Evolutionary conservation across 176 grass and related monocot species (phyloP), one percentile per base, ranked within the genome.

Genomic region (Coix lacrymajobi): DNA sequence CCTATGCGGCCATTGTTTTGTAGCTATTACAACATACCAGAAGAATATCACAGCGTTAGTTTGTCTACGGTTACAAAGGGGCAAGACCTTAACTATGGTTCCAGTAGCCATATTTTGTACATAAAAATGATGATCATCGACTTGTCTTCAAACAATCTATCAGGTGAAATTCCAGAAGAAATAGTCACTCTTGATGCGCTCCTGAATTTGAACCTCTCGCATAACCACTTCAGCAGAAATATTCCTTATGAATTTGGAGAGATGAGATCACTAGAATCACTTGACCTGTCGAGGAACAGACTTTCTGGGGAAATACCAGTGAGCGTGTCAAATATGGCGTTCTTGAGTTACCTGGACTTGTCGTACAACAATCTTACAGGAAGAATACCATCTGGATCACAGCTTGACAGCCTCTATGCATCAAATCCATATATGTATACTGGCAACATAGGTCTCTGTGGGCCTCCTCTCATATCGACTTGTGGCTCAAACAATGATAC

Each of bases 341-440:
- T 6, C 20, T 44, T 92, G 20, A 63, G 68, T 41, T 13, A 30
- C 14, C 52, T 92, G 36, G 81, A 92, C 3, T 25, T 92, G 7
- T 91, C 89, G 0, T 78, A 85, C 14, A 91, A 91, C 19, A 85
- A 88, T 34, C 66, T 88, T 2, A 49, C 72, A 3, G 85, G 86
- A 69, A 83, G 4, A 38, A 83, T 92, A 14, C 86, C 82, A 22
- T 41, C 44, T 1, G 78, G 86, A 33, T 5, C 54, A 1, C 90
- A 92, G 41, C 41, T 92, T 1, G 74, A 85, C 22, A 85, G 44
- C 10, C 32, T 92, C 2, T 79, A 65, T 62, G 3, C 60, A 16
- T 29, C 5, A 69, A 63, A 83, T 45, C 51, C 83, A 10, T 86
- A 74, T 1, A 69, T 79, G 5, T 92, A 88, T 8, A 58, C 5